Conservation (phyloP, 1,284 basidiomycete genomes). For the Malassezia globosa region DNA sequence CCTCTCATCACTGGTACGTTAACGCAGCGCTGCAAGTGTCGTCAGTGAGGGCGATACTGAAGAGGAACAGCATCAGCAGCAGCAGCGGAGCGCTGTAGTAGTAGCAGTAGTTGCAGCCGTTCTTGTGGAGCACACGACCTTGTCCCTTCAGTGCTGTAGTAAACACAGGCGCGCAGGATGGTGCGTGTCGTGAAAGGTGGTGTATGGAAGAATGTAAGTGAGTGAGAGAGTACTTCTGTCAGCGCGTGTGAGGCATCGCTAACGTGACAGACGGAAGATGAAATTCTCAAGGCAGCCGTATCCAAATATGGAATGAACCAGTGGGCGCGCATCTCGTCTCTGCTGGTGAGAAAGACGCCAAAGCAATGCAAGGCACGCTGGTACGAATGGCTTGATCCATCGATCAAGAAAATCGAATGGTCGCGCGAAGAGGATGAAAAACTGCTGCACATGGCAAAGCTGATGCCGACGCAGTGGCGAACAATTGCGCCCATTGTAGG, state of each 20-base stretch:
- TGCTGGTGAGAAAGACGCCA: conserved; percentile 94
- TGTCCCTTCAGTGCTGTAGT: too few relatives aligned
- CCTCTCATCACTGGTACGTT: not conserved
- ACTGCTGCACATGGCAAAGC: conserved; percentile 87
- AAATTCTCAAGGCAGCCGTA: conserved; percentile 47
- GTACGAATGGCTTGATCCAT: conserved; percentile 99
- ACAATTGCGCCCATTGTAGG: conserved; percentile 98
- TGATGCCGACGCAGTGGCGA: conserved; percentile 99
- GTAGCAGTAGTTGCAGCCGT: too few relatives aligned
- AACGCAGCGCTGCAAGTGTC: not conserved
- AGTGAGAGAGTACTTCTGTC: too few relatives aligned
- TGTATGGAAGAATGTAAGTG: conserved; percentile 45
- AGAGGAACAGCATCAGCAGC: too few relatives aligned
- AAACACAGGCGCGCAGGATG: too few relatives aligned
- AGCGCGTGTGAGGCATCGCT: too few relatives aligned
- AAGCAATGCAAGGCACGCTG: conserved; percentile 98
- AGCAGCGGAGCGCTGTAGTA: too few relatives aligned
- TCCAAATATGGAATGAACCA: conserved; percentile 45
- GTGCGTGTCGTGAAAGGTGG: conserved; percentile 46
- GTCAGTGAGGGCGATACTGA: too few relatives aligned
- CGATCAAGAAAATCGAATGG: conserved; percentile 94
- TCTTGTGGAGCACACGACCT: too few relatives aligned
- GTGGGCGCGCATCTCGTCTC: conserved; percentile 94
- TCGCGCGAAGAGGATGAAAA: conserved; percentile 89
- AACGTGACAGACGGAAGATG: conserved; percentile 37